Evolutionary conservation across 305 asterid species (phyloP), one percentile per base, ranked within the genome.

Genomic region (Solanum hybrid): DNA sequence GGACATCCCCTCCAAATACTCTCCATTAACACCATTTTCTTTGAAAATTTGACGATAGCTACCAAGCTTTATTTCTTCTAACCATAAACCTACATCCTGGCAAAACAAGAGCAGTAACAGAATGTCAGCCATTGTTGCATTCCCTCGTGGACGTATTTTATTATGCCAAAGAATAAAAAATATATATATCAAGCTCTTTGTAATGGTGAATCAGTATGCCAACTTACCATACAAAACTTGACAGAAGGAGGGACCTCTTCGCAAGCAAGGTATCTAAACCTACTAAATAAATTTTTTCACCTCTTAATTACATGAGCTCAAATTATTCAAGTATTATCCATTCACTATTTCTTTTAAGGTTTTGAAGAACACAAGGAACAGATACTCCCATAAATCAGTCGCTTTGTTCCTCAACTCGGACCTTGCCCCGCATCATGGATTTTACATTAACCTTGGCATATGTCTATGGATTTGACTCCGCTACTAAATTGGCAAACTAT

Each of bases 11-110:
- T 97, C 99, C 95, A 97, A 94, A 92, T 96, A 96, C 93, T 96
- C 99, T 86, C 99, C 99, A 91, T 96, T 97, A 36, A 97, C 98
- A 90, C 99, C 97, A 93, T 96, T 95, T 93, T 95, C 99, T 91
- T 95, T 96, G 92, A 96, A 97, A 41, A 94, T 94, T 92, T 95
- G 96, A 22, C 96, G 94, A 90, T 97, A 97, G 93, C 95, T 93
- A 89, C 99, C 99, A 76, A 97, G 98, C 89, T 96, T 96, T 93
- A 97, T 97, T 95, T 95, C 98, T 94, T 96, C 99, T 93, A 97
- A 93, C 99, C 99, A 97, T 94, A 97, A 91, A 37, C 99, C 99
- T 89, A 97, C 99, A 91, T 97, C 99, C 99, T 97, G 91, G 85
- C 14, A 80, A 91, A 77, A 79, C 82, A 90, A 92, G 89, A 11